Percentiles rank a stretch among this genome's conserved stretches.
Conservation (phyloP, 1,284 basidiomycete species). For the Irpex sp. region DNA sequence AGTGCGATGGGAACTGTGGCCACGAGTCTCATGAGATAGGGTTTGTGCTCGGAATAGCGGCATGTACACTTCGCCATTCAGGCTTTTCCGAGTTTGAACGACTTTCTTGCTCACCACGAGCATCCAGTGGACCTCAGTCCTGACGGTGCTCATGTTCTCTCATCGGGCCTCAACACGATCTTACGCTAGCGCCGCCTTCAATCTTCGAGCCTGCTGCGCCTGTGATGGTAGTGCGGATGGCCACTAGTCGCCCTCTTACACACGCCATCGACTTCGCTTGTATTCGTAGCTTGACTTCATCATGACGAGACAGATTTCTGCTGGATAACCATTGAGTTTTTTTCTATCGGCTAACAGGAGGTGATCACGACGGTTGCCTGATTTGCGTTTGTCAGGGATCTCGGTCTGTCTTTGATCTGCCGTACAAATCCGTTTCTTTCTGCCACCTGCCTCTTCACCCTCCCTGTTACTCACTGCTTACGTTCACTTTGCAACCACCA, state of each 20-base stretch:
- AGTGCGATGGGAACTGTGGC: background rate
- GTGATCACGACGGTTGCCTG: slow-evolving; percentile 6
- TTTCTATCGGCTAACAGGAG: background rate
- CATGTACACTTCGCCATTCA: background rate
- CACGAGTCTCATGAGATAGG: background rate
- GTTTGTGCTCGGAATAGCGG: background rate
- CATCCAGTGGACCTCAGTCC: too few species aligned
- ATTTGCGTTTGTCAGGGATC: slow-evolving; percentile 5
- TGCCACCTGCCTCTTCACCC: background rate
- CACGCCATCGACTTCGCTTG: background rate
- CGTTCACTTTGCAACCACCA: slow-evolving; percentile 2
- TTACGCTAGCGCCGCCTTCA: background rate
- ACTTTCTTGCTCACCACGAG: background rate
- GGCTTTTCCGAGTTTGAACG: background rate
- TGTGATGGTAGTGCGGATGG: background rate
- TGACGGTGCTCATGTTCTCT: background rate
- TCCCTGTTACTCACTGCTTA: slow-evolving; percentile 3
- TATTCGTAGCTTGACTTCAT: background rate
- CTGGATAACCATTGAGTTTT: background rate
- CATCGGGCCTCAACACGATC: background rate
- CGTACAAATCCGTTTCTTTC: background rate
- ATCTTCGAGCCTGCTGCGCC: background rate
- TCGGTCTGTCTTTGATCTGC: slow-evolving; percentile 2
- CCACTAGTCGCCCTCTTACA: background rate
- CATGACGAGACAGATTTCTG: background rate